Evolutionary conservation across 192 early-diverging fungal species (phyloP).

Genomic region (Haplosporangium gracile): DNA sequence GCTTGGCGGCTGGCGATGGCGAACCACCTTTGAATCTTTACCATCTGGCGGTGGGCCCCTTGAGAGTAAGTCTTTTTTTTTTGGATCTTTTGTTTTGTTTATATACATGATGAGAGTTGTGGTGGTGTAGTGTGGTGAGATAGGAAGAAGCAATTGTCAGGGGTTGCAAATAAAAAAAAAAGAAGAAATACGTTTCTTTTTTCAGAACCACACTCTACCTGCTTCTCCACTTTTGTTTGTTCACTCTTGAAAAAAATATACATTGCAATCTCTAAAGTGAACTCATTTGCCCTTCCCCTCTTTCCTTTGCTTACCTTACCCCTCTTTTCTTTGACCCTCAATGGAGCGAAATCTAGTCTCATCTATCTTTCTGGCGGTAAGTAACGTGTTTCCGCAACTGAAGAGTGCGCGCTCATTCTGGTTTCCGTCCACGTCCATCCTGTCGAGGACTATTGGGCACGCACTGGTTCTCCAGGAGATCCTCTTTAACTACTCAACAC

Average conservation of each 20-base stretch:
- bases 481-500: background rate
- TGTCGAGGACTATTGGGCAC: background rate
- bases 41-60: background rate
- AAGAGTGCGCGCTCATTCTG: constrained; percentile 7
- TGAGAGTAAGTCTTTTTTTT: constrained; percentile 15
- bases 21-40: constrained; percentile 1
- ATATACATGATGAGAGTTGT: too few relatives aligned
- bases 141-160: too few relatives aligned
- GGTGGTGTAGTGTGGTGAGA: too few relatives aligned
- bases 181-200: too few relatives aligned
- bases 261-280: background rate
- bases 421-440: constrained; percentile 7
- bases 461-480: constrained; percentile 4
- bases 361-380: background rate
- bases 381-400: constrained; percentile 7
- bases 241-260: too few relatives aligned
- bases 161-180: too few relatives aligned
- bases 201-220: too few relatives aligned
- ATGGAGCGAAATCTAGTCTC: background rate
- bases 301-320: background rate
- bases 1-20: background rate
- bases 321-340: too few relatives aligned
- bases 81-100: background rate
- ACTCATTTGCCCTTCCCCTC: background rate
- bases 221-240: too few relatives aligned